Percentiles rank a stretch among this genome's conserved stretches.
These are phyloP conservation scores for Debaryomyces sp. DNA, from an alignment of 1,139 yeast genomes.

Conservation along the genomic window DNA sequence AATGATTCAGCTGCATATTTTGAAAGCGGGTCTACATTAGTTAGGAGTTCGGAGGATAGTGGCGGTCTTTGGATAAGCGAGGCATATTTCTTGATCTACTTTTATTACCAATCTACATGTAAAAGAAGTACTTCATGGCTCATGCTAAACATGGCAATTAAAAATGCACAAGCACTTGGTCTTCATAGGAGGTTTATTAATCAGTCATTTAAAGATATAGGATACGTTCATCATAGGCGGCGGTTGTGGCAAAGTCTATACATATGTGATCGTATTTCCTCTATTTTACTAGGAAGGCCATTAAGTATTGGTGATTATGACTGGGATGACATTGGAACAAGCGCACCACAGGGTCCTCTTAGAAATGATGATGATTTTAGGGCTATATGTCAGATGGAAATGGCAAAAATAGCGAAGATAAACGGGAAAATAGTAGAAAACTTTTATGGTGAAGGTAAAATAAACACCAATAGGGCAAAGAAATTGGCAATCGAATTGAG, in stretches of 20 bases:
- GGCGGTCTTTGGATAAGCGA: conserved; percentile 47
- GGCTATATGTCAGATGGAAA: conserved; percentile 18
- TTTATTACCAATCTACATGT: conserved; percentile 42
- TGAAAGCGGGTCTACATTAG: conserved; percentile 33
- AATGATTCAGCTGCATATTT: conserved; percentile 20
- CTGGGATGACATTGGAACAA: conserved; percentile 22
- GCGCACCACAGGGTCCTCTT: not conserved
- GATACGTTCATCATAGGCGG: conserved; percentile 28
- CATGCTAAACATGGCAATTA: conserved; percentile 28
- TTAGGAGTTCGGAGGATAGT: conserved; percentile 33
- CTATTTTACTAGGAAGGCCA: conserved; percentile 45
- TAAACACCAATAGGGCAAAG: conserved; percentile 26
- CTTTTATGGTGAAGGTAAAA: conserved; percentile 17
- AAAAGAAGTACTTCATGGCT: conserved; percentile 46
- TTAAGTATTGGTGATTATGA: conserved; percentile 40
- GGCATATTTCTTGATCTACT: conserved; percentile 38
- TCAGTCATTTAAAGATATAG: conserved; percentile 16
- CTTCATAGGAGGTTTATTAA: conserved; percentile 26
- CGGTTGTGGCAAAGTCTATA: conserved; percentile 42
- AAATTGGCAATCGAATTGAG: conserved; percentile 29
- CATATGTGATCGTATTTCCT: conserved; percentile 41
- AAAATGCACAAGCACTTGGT: conserved; percentile 27
- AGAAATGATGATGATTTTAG: not conserved
- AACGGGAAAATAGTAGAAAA: conserved; percentile 34
- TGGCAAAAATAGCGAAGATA: conserved; percentile 18